A percentile compares a stretch with the other conserved stretches of the same genome.
Conservation (phyloP, 352 stramenopile species). For the Phytopythium helicoides region DNA sequence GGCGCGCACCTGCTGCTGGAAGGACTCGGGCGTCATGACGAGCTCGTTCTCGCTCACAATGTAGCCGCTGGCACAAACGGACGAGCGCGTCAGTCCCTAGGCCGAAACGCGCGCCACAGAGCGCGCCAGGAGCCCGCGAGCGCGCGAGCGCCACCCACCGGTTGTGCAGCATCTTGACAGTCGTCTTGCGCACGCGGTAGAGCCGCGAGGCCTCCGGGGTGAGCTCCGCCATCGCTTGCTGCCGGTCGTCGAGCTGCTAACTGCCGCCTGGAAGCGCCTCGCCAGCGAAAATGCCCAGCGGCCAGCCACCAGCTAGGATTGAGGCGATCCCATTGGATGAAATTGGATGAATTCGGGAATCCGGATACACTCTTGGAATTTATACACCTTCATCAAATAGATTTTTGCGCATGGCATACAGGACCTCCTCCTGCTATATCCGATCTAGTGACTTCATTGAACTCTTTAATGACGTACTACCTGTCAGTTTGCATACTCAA, state of each 20-base stretch:
- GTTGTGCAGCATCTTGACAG: slow-evolving; percentile 95
- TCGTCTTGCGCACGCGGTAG: slow-evolving; percentile 95
- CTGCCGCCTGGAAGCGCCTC: background rate
- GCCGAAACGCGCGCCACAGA: slow-evolving; percentile 4
- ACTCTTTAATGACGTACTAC: background rate
- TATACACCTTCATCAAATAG: too few species aligned
- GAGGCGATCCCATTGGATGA: slow-evolving; percentile 1
- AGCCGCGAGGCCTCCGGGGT: slow-evolving; percentile 85
- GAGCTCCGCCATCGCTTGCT: slow-evolving; percentile 60
- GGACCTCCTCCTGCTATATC: background rate
- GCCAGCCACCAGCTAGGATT: background rate
- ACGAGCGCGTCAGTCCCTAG: too few species aligned
- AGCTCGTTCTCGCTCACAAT: slow-evolving; percentile 97
- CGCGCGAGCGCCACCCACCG: slow-evolving; percentile 31
- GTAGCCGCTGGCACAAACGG: slow-evolving; percentile 92
- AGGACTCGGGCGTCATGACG: slow-evolving; percentile 94
- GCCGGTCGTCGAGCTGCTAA: background rate
- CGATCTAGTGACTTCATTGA: background rate
- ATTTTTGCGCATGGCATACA: too few species aligned
- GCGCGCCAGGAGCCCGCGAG: too few species aligned
- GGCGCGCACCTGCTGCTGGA: slow-evolving; percentile 73
- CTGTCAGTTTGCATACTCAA: slow-evolving; percentile 21
- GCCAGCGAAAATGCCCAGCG: too few species aligned
- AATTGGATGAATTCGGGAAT: background rate
- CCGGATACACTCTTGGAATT: too few species aligned